phyloP scores from a whole-genome alignment of 2,329 filamentous ascomycete genomes.

The Xylaria sp. region DNA sequence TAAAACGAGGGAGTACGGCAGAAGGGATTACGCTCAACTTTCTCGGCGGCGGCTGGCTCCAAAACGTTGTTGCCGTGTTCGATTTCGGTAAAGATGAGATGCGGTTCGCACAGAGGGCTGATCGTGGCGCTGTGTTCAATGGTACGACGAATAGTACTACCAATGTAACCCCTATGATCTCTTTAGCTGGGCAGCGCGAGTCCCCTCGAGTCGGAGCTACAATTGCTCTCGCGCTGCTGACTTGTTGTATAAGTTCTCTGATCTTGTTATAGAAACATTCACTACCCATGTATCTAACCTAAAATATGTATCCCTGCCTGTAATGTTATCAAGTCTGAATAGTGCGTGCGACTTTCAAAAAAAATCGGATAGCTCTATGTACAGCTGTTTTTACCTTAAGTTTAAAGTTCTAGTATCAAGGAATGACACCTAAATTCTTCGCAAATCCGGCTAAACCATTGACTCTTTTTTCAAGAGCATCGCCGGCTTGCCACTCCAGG shows the following conservation, averaged over 20 bases:
- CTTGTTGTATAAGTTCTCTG: neutral
- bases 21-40: constrained; percentile 17
- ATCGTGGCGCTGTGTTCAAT: neutral
- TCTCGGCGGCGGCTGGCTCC: constrained; percentile 5
- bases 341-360: neutral
- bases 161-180: neutral
- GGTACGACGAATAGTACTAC: neutral
- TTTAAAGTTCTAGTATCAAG: neutral
- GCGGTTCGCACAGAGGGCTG: constrained; percentile 20
- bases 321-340: neutral
- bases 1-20: neutral
- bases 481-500: constrained; percentile 7
- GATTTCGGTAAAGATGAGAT: constrained; percentile 24
- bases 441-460: constrained; percentile 5
- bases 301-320: neutral
- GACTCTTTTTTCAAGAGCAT: constrained; percentile 10
- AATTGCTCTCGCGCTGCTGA: neutral
- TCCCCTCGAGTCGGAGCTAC: neutral
- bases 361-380: neutral
- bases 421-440: constrained; percentile 14
- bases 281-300: neutral
- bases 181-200: neutral
- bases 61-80: constrained; percentile 13
- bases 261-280: neutral
- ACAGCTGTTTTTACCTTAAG: neutral